phyloP scores from a whole-genome alignment of 352 stramenopile genomes.

The Phytophthora tubulina region DNA sequence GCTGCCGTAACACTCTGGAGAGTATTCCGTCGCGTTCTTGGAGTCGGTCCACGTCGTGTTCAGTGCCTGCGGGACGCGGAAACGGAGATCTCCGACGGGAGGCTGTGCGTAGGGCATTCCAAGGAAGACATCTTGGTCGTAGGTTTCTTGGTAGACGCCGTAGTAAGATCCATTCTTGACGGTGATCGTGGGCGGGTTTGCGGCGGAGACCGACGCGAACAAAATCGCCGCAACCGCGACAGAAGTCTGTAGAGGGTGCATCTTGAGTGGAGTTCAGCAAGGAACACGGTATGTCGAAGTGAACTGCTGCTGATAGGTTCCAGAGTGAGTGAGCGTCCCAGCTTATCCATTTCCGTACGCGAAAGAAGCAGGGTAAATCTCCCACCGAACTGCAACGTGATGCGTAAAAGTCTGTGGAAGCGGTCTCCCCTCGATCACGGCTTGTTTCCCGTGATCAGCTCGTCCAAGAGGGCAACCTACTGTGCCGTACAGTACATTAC shows the following conservation, averaged over 20 bases:
- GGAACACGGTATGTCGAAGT: too few species aligned
- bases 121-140: slow-evolving; percentile 43
- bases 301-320: too few species aligned
- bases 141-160: slow-evolving; percentile 37
- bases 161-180: slow-evolving; percentile 46
- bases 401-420: slow-evolving; percentile 12
- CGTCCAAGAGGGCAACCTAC: too few species aligned
- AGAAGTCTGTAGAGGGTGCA: background rate
- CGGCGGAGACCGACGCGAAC: slow-evolving; percentile 2
- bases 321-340: too few species aligned
- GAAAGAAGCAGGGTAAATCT: background rate
- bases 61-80: slow-evolving; percentile 33
- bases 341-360: background rate
- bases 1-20: slow-evolving; percentile 40
- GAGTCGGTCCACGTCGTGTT: slow-evolving; percentile 26
- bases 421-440: background rate
- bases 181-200: slow-evolving; percentile 17
- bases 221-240: slow-evolving; percentile 4
- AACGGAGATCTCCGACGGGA: slow-evolving; percentile 36
- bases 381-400: slow-evolving; percentile 4
- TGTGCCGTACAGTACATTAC: background rate
- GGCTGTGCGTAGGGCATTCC: slow-evolving; percentile 42
- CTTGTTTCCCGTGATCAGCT: too few species aligned
- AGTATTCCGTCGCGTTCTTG: slow-evolving; percentile 50
- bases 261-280: background rate